Conservation (phyloP, 306 rosid species). For the Cyclanthera cordifolia region DNA sequence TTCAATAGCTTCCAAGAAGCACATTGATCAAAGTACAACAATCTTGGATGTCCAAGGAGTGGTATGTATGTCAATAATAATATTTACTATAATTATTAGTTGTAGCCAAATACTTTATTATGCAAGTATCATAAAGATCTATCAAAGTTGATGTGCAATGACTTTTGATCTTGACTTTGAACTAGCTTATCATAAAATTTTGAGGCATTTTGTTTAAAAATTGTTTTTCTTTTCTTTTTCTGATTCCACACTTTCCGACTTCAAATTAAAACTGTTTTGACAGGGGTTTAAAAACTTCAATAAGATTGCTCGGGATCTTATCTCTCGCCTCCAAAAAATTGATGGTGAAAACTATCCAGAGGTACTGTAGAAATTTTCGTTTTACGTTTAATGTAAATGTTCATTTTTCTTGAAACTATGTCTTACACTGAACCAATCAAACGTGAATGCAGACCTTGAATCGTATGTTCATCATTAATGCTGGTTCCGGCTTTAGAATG, state of each 20-base stretch:
- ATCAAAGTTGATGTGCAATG: neutral
- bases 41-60: constrained; percentile 92
- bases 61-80: constrained; percentile 33
- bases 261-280: constrained; percentile 4
- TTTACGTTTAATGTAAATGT: neutral
- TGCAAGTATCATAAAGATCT: neutral
- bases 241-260: neutral
- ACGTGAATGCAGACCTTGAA: constrained; percentile 62
- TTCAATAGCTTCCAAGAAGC: constrained; percentile 77
- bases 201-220: neutral
- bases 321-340: constrained; percentile 57
- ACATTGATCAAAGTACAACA: constrained; percentile 90
- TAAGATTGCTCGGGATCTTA: constrained; percentile 74
- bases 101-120: neutral
- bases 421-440: neutral
- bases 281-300: constrained; percentile 81
- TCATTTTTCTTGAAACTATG: neutral
- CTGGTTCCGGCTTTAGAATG: constrained; percentile 91
- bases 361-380: constrained; percentile 26
- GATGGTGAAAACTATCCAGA: constrained; percentile 90
- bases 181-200: neutral
- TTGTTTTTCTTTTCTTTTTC: neutral
- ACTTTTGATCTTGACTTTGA: constrained; percentile 3
- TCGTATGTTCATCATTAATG: constrained; percentile 97
- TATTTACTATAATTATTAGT: neutral